Base-by-base conservation (phyloP, 2,329 filamentous ascomycete species). In the Pyricularia pennisetigena region DNA sequence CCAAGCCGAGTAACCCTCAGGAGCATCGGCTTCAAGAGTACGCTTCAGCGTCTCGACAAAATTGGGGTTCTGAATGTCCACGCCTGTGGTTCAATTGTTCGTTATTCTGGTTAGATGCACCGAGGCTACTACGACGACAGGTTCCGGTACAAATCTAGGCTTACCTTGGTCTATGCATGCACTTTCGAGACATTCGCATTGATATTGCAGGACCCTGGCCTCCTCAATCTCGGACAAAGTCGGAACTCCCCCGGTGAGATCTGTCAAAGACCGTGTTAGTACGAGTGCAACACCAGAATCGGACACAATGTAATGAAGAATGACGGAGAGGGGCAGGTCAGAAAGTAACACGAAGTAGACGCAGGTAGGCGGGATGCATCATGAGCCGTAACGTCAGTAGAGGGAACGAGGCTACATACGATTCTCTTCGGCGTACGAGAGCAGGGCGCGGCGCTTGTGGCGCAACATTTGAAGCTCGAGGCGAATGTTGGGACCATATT, bases 141-240 rank as follows among this genome's bases (percentile, higher is more conserved):
- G 63, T 35, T 12, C 9, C 65, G n/a, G 32, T 49, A 66, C n/a
- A 29, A 24, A 20, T n/a, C 32, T 14, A 30, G 62, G 72, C 79
- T 64, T 78, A 83, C 82, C 82, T 76, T 81, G 76, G 23, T 82
- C 80, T 70, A 84, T 74, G 72, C 84, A 83, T 68, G 80, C 81
- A 67, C 78, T 79, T 73, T 87, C 84, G 68, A 87, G 82, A 74
- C 83, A 85, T 76, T 87, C 85, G 76, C 85, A 86, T 71, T 82
- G 82, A 72, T 87, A 85, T 74, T 87, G 85, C 67, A 87, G 76
- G 54, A 80, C 79, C 68, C 85, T 80, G 29, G 85, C 85, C 74
- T 87, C 85, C 75, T 87, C 85, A 28, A 82, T 79, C 70, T 86
- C 83, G 67, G 83, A 87, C 68, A 86, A 75, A 70, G 80, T 76